Conservation (phyloP, 225 moss, liverwort and hornwort genomes). For the Straminergon stramineum region DNA sequence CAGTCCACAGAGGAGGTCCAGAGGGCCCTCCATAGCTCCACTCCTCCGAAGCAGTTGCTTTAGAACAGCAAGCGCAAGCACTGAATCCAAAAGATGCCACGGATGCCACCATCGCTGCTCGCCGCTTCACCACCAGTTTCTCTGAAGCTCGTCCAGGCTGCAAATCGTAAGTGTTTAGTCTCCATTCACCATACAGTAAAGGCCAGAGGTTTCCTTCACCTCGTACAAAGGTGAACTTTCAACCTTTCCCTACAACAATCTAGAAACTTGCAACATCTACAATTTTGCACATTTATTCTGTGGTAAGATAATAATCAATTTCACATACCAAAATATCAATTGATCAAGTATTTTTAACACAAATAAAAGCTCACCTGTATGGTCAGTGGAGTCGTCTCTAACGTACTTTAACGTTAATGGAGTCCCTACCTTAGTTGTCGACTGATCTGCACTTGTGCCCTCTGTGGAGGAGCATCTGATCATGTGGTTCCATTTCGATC, state of each 20-base stretch:
- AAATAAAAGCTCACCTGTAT: background rate
- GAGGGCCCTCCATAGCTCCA: constrained; percentile 51
- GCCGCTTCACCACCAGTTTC: background rate
- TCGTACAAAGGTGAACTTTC: background rate
- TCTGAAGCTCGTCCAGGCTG: background rate
- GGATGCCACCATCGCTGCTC: background rate
- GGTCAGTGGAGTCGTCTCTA: background rate
- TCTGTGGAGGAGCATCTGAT: background rate
- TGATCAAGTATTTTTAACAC: background rate
- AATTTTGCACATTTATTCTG: background rate
- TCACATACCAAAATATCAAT: background rate
- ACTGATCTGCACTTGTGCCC: background rate
- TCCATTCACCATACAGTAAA: background rate
- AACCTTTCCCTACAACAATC: background rate
- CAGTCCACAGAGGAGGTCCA: constrained; percentile 33
- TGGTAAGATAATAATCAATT: no score
- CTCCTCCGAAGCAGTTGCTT: background rate
- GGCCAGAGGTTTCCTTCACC: background rate
- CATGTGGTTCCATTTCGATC: background rate
- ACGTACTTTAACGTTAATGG: background rate
- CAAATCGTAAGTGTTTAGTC: background rate
- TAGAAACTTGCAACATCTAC: background rate
- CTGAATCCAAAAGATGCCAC: background rate
- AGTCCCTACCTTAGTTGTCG: background rate
- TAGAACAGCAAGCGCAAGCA: constrained; percentile 19